Conservation (phyloP, 78 protist species). For the Anaeramoeba flamelloides region DNA sequence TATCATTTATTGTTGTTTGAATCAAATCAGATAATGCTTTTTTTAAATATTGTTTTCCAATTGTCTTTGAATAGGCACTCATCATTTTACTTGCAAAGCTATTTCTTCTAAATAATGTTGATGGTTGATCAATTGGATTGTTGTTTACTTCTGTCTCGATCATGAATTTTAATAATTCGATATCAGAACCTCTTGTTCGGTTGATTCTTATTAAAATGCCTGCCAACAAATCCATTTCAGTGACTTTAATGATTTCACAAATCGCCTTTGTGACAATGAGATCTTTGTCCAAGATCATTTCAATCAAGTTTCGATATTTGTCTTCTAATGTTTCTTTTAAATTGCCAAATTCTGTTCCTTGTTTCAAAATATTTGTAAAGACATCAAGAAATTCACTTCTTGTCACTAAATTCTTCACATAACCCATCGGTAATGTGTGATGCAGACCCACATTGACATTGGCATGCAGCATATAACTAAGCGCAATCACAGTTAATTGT, state of each 20-base stretch:
- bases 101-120: background rate
- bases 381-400: background rate
- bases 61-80: background rate
- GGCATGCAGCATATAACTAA: background rate
- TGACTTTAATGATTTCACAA: background rate
- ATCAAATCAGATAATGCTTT: background rate
- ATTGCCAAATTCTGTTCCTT: background rate
- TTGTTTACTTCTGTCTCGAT: background rate
- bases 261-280: background rate
- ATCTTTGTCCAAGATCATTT: background rate
- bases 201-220: background rate
- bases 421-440: background rate
- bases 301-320: background rate
- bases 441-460: background rate
- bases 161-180: background rate
- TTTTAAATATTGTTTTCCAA: background rate
- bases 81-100: background rate
- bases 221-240: background rate
- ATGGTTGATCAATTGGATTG: background rate
- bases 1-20: background rate
- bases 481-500: background rate
- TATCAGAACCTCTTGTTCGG: background rate
- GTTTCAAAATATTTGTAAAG: background rate
- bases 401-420: background rate
- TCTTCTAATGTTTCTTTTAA: background rate